These are phyloP conservation scores for Fraxinus platypoda DNA, from an alignment of 305 asterid species.

Conservation along the genomic window DNA sequence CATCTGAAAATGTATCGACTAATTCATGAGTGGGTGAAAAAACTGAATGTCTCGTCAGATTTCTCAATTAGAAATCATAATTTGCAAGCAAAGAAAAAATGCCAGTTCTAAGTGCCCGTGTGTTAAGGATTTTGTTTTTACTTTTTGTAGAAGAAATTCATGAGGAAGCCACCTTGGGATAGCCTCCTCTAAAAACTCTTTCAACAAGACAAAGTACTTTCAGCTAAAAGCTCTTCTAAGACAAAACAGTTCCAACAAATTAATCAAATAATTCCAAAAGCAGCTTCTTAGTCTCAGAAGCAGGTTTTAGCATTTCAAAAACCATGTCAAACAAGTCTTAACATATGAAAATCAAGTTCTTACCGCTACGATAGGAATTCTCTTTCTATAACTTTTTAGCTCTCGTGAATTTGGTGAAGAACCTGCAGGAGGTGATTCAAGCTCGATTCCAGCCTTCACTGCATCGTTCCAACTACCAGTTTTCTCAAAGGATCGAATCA, in stretches of 20 bases:
- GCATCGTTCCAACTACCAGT: constrained; percentile 89
- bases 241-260: not conserved
- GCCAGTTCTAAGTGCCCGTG: not conserved
- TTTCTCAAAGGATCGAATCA: constrained; percentile 80
- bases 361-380: constrained; percentile 80
- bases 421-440: constrained; percentile 35
- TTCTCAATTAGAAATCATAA: not conserved
- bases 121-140: not conserved
- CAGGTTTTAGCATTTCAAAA: not conserved
- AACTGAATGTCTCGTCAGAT: not conserved
- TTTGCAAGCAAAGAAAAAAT: not conserved
- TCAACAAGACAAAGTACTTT: not conserved
- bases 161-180: not conserved
- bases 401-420: constrained; percentile 24
- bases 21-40: not conserved
- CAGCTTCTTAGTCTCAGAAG: not conserved
- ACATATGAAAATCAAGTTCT: constrained; percentile 8
- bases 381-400: constrained; percentile 30
- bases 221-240: not conserved
- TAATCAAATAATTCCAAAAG: not conserved
- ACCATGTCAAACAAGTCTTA: not conserved
- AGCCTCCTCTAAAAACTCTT: not conserved
- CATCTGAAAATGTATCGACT: constrained; percentile 51
- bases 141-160: not conserved
- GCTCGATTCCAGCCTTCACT: constrained; percentile 62